Evolutionary conservation across 192 early-diverging fungal genomes (phyloP).

Genomic region (Coemansia sp.): DNA sequence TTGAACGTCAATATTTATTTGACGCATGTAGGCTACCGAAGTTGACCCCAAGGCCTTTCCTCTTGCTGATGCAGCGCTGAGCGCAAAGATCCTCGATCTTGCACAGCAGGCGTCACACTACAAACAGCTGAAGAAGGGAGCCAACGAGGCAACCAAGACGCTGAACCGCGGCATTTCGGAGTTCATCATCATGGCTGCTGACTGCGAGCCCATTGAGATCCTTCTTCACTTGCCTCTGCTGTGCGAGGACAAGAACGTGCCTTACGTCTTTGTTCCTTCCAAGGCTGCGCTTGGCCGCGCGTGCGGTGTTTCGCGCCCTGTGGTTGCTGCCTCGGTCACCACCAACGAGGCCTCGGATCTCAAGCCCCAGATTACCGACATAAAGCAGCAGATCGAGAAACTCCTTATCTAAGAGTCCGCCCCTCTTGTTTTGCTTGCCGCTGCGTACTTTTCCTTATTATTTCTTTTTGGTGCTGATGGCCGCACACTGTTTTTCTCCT

Average conservation of each 20-base stretch:
- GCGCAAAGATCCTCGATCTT: conserved; percentile 92
- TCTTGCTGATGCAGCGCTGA: conserved; percentile 85
- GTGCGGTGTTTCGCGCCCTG: conserved; percentile 93
- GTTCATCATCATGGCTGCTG: conserved; percentile 99
- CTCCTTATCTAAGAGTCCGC: conserved; percentile 37
- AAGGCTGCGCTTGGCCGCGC: conserved; percentile 96
- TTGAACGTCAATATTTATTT: not conserved
- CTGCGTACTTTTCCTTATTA: not conserved
- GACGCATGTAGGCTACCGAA: conserved; percentile 19
- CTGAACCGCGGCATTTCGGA: conserved; percentile 98
- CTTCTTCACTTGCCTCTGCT: conserved; percentile 94
- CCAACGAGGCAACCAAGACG: conserved; percentile 99
- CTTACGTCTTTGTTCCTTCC: conserved; percentile 98
- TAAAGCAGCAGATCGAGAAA: conserved; percentile 94
- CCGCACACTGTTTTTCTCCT: conserved; percentile 10
- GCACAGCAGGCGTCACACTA: conserved; percentile 99
- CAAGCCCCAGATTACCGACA: conserved; percentile 84
- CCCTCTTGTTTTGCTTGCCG: not conserved
- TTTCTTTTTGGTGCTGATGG: conserved; percentile 32
- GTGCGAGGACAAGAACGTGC: conserved; percentile 99
- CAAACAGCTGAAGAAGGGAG: conserved; percentile 99
- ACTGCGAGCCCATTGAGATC: conserved; percentile 97
- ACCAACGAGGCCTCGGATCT: conserved; percentile 97
- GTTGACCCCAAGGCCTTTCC: conserved; percentile 75
- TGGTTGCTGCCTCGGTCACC: conserved; percentile 91